Evolutionary conservation across 2,329 filamentous ascomycete genomes (phyloP).

Genomic region (Tolypocladium pustulatum): DNA sequence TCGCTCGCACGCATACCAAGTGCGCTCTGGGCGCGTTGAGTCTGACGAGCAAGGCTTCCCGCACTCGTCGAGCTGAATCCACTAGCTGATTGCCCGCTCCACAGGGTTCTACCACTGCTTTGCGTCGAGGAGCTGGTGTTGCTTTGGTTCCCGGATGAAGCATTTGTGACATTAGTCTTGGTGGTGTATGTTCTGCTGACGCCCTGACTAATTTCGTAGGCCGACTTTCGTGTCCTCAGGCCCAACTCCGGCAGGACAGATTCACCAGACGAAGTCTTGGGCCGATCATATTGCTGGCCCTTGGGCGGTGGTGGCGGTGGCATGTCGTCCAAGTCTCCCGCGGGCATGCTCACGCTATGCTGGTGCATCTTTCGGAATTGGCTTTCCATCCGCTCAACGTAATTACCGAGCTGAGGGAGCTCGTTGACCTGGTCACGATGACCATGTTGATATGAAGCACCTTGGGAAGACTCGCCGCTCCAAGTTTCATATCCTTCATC

Average conservation of each 20-base stretch:
- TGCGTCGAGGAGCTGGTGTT: conserved; percentile 65
- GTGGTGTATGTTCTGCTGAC: conserved; percentile 76
- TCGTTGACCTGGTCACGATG: conserved; percentile 37
- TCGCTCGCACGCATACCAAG: conserved; percentile 50
- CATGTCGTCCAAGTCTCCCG: conserved; percentile 30
- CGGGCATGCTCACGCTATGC: conserved; percentile 35
- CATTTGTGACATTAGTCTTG: conserved; percentile 75
- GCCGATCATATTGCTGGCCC: conserved; percentile 37
- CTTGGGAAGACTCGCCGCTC: conserved; percentile 42
- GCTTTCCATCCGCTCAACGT: conserved; percentile 86
- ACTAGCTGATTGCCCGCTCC: conserved; percentile 87
- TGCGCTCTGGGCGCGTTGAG: conserved; percentile 53
- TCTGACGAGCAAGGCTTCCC: conserved; percentile 78
- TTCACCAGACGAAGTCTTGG: conserved; percentile 48
- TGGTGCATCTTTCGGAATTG: conserved; percentile 64
- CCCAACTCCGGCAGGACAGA: conserved; percentile 30
- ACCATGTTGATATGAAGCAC: conserved; percentile 29
- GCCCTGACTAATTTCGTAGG: conserved; percentile 63
- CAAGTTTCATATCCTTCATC: conserved; percentile 54
- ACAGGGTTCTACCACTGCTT: conserved; percentile 73
- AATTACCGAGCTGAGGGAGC: conserved; percentile 68
- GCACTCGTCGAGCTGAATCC: conserved; percentile 92
- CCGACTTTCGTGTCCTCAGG: conserved; percentile 58
- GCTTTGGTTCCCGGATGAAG: conserved; percentile 62
- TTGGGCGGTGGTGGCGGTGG: conserved; percentile 57